Evolutionary conservation across 2,329 filamentous ascomycete species (phyloP).

Genomic region (Fusarium chaquense): DNA sequence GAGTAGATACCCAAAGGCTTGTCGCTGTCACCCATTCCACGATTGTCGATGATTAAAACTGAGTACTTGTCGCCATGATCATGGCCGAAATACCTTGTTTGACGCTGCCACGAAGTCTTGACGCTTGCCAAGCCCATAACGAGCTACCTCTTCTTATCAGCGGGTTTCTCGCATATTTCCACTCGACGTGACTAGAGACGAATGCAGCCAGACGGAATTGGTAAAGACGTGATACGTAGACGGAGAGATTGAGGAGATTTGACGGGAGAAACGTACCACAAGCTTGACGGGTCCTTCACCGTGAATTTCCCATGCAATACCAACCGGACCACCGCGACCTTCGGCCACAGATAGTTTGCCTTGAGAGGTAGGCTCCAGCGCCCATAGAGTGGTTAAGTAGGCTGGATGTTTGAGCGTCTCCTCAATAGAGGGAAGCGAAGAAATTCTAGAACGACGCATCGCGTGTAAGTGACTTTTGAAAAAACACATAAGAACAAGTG

Average conservation of each 20-base stretch:
- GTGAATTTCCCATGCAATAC: conserved; percentile 84
- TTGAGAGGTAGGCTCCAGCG: conserved; percentile 72
- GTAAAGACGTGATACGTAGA: conserved; percentile 8
- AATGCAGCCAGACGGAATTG: background rate
- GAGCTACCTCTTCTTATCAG: conserved; percentile 64
- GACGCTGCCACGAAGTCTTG: conserved; percentile 80
- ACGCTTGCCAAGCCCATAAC: conserved; percentile 83
- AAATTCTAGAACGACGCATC: conserved; percentile 27
- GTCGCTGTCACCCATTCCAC: conserved; percentile 84
- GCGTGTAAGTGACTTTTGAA: conserved; percentile 15
- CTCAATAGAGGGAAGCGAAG: conserved; percentile 59
- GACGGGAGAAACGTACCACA: conserved; percentile 67
- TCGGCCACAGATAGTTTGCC: conserved; percentile 75
- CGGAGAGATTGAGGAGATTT: conserved; percentile 22
- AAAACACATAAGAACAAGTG: conserved; percentile 8
- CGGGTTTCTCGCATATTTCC: background rate
- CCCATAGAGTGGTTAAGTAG: conserved; percentile 75
- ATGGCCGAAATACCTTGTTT: conserved; percentile 86
- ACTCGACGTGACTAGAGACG: background rate
- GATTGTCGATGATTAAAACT: conserved; percentile 83
- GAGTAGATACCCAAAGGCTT: conserved; percentile 83
- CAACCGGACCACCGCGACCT: conserved; percentile 78
- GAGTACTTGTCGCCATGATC: conserved; percentile 74
- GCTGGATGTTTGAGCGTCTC: conserved; percentile 74
- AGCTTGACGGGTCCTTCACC: conserved; percentile 78